Percentiles rank a stretch among this genome's conserved stretches.
These are phyloP conservation scores for Populus hybrid DNA, from an alignment of 441 rosid genomes.

Conservation along the genomic window DNA sequence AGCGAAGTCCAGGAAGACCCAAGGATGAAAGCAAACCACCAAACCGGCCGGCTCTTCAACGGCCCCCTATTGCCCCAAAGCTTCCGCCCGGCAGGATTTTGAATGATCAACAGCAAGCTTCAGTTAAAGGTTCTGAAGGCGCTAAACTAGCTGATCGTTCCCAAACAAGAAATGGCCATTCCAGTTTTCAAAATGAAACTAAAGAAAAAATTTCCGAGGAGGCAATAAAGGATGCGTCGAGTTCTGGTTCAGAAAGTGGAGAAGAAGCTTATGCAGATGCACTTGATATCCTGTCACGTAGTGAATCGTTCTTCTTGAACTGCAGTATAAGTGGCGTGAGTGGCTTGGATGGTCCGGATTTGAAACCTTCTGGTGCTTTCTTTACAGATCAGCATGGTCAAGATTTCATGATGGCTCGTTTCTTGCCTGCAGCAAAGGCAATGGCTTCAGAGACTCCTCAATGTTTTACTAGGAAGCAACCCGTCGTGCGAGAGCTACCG, in stretches of 20 bases:
- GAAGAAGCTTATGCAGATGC: conserved; percentile 58
- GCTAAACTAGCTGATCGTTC: not conserved
- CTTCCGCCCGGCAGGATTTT: conserved; percentile 81
- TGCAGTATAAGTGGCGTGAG: conserved; percentile 75
- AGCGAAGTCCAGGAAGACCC: conserved; percentile 78
- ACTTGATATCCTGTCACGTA: conserved; percentile 57
- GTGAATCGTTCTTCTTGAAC: conserved; percentile 67
- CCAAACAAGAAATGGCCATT: conserved; percentile 12
- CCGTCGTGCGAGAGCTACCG: conserved; percentile 30
- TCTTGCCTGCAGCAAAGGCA: conserved; percentile 94
- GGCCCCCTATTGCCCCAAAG: conserved; percentile 52
- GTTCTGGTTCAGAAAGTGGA: conserved; percentile 34
- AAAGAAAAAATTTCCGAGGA: conserved; percentile 27
- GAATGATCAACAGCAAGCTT: conserved; percentile 27
- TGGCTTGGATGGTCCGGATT: conserved; percentile 49
- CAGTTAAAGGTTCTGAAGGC: conserved; percentile 13
- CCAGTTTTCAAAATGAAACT: conserved; percentile 20
- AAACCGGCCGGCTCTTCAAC: conserved; percentile 9
- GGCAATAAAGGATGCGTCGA: conserved; percentile 26
- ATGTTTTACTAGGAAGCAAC: conserved; percentile 42
- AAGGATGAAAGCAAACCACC: conserved; percentile 44
- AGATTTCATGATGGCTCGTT: conserved; percentile 88
- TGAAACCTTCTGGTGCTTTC: conserved; percentile 45
- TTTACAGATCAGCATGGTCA: conserved; percentile 46
- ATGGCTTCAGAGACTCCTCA: conserved; percentile 71